Conservation (phyloP, 108 stramenopile species). For the Discostella pseudostelligera region DNA sequence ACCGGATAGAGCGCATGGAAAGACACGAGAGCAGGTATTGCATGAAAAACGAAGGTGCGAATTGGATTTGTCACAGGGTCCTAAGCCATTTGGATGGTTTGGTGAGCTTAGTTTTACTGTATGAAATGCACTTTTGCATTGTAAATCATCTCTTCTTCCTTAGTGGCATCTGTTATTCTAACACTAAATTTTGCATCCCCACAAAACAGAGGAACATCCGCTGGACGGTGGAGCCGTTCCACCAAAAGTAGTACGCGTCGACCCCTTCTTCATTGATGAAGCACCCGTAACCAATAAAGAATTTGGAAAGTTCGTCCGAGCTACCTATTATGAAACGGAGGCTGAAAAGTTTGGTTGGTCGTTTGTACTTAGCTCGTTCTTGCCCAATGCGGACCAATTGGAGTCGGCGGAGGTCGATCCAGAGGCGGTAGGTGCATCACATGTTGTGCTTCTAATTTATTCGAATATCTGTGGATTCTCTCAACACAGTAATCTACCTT, state of each 20-base stretch:
- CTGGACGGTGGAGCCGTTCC: conserved; percentile 81
- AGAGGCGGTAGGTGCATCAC: conserved; percentile 47
- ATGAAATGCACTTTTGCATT: background rate
- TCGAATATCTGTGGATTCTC: background rate
- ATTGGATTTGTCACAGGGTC: conserved; percentile 48
- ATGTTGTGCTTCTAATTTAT: conserved; percentile 43
- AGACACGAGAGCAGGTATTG: conserved; percentile 59
- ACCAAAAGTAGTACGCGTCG: conserved; percentile 75
- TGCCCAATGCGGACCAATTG: conserved; percentile 53
- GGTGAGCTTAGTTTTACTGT: conserved; percentile 17
- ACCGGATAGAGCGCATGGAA: conserved; percentile 47
- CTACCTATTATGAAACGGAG: conserved; percentile 91
- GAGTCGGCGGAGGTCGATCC: conserved; percentile 70
- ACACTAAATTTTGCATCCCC: background rate
- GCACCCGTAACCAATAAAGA: conserved; percentile 83
- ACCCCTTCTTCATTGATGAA: conserved; percentile 83
- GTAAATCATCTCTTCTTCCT: too few species aligned
- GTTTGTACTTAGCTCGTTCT: conserved; percentile 84
- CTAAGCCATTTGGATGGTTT: conserved; percentile 72
- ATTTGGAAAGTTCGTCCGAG: conserved; percentile 88
- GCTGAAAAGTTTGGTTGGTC: conserved; percentile 94
- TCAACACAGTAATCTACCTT: background rate
- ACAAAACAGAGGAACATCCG: conserved; percentile 55
- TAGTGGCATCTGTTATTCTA: background rate
- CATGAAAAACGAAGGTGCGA: conserved; percentile 61